Percentiles rank a stretch among this genome's conserved stretches.
Conservation (phyloP, 2,329 filamentous ascomycete species). For the Diplodia corticola region DNA sequence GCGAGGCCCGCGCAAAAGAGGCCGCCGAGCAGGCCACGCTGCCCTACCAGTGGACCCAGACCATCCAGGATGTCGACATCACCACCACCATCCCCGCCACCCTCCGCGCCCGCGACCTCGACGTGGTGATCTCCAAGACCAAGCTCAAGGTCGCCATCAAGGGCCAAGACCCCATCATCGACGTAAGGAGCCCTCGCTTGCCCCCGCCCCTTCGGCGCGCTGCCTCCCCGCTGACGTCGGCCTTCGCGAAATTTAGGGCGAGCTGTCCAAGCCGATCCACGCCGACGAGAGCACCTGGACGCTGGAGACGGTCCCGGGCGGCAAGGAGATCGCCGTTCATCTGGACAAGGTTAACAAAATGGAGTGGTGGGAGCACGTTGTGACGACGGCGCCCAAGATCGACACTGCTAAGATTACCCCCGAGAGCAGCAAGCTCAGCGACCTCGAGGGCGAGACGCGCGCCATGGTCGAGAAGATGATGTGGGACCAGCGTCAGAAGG, state of each 20-base stretch:
- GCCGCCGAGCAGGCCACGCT: slow-evolving; percentile 83
- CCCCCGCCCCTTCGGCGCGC: not conserved
- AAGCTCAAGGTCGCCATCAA: slow-evolving; percentile 80
- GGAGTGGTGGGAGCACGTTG: slow-evolving; percentile 97
- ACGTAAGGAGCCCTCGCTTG: slow-evolving; percentile 54
- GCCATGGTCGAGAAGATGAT: slow-evolving; percentile 99
- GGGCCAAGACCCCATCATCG: slow-evolving; percentile 81
- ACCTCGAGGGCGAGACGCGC: slow-evolving; percentile 91
- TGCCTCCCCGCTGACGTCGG: slow-evolving; percentile 24
- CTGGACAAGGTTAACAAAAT: slow-evolving; percentile 96
- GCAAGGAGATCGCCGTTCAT: slow-evolving; percentile 80
- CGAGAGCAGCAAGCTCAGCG: slow-evolving; percentile 86
- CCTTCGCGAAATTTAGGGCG: slow-evolving; percentile 59
- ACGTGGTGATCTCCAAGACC: slow-evolving; percentile 78
- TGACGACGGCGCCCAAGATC: slow-evolving; percentile 83
- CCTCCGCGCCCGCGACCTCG: slow-evolving; percentile 79
- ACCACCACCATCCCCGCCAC: slow-evolving; percentile 76
- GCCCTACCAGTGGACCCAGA: slow-evolving; percentile 97
- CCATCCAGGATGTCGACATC: slow-evolving; percentile 83
- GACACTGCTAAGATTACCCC: slow-evolving; percentile 94
- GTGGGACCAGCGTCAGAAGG: slow-evolving; percentile 98
- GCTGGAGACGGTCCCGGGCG: slow-evolving; percentile 64
- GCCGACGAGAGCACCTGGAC: slow-evolving; percentile 96
- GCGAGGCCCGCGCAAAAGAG: slow-evolving; percentile 68
- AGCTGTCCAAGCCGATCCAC: slow-evolving; percentile 75